These are phyloP conservation scores for Globisporangium okanoganense DNA, from an alignment of 352 stramenopile species.

Conservation along the genomic window DNA sequence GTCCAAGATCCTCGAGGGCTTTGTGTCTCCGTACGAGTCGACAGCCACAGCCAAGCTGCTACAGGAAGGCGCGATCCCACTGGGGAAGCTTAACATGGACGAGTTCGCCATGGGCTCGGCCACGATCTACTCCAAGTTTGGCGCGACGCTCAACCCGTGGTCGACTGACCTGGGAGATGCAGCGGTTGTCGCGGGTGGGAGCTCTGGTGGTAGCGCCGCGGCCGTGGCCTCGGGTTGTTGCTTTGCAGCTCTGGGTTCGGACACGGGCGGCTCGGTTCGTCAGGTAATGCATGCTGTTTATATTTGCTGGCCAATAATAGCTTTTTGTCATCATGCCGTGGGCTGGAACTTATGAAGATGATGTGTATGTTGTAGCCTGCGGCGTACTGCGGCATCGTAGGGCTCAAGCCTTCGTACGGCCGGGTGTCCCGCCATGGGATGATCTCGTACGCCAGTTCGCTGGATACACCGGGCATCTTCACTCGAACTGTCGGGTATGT, in stretches of 20 bases:
- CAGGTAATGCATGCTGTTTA: constrained; percentile 42
- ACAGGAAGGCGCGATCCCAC: constrained; percentile 87
- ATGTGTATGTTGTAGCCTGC: constrained; percentile 64
- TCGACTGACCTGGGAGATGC: constrained; percentile 49
- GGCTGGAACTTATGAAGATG: background rate
- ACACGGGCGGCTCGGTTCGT: constrained; percentile 96
- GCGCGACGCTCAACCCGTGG: constrained; percentile 88
- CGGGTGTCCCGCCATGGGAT: constrained; percentile 95
- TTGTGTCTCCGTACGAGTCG: constrained; percentile 89
- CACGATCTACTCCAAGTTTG: constrained; percentile 89
- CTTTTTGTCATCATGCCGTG: background rate
- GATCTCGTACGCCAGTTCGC: constrained; percentile 95
- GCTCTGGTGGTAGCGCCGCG: constrained; percentile 92
- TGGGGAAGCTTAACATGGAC: constrained; percentile 98
- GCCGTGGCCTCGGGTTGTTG: constrained; percentile 91
- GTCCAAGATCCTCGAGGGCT: constrained; percentile 89
- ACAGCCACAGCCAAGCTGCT: constrained; percentile 83
- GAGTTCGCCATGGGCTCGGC: constrained; percentile 99
- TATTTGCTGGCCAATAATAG: background rate
- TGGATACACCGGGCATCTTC: constrained; percentile 96
- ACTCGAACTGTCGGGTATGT: constrained; percentile 69
- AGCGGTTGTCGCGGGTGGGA: constrained; percentile 88
- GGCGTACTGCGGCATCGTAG: constrained; percentile 94
- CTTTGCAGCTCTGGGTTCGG: constrained; percentile 93
- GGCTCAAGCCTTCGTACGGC: constrained; percentile 97